phyloP scores from a whole-genome alignment of 1,284 basidiomycete species.

The Microbotryum silenes-acaulis region DNA sequence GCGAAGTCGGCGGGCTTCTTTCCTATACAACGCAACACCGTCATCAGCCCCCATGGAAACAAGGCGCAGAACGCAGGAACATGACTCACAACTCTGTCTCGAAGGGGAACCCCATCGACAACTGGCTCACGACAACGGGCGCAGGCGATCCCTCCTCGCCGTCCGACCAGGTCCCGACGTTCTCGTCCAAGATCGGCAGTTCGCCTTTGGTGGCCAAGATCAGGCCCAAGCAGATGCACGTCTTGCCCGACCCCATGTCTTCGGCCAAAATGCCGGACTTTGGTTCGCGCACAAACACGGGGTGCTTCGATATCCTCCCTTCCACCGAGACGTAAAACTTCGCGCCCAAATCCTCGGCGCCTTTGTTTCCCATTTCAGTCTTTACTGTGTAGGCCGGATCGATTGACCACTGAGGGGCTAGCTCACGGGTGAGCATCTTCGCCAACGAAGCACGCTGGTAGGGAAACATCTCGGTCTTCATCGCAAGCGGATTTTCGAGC shows the following conservation, averaged over 20 bases:
- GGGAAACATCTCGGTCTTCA: slow-evolving; percentile 13
- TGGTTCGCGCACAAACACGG: slow-evolving; percentile 19
- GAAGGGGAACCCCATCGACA: slow-evolving; percentile 37
- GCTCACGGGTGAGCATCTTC: slow-evolving; percentile 33
- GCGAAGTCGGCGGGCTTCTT: not conserved
- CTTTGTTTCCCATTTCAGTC: too few species aligned
- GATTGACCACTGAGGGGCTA: slow-evolving; percentile 19
- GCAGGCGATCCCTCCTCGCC: slow-evolving; percentile 26
- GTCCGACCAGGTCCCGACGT: too few species aligned
- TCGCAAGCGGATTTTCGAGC: slow-evolving; percentile 8
- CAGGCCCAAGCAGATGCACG: slow-evolving; percentile 42
- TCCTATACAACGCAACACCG: not conserved
- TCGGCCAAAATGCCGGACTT: slow-evolving; percentile 38
- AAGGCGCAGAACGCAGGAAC: not conserved
- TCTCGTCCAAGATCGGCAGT: slow-evolving; percentile 3
- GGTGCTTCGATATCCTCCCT: not conserved
- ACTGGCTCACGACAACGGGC: slow-evolving; percentile 33
- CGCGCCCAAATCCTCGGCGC: too few species aligned
- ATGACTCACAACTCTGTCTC: slow-evolving; percentile 5
- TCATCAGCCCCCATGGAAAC: too few species aligned
- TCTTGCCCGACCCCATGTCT: slow-evolving; percentile 46
- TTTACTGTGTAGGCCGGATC: slow-evolving; percentile 10
- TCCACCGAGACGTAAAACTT: slow-evolving; percentile 3
- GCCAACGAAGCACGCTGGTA: slow-evolving; percentile 29
- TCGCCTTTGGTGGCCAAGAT: slow-evolving; percentile 37